Evolutionary conservation across 192 early-diverging fungal species (phyloP), one percentile per base, ranked within the genome.

Genomic region (Coemansia sp.): DNA sequence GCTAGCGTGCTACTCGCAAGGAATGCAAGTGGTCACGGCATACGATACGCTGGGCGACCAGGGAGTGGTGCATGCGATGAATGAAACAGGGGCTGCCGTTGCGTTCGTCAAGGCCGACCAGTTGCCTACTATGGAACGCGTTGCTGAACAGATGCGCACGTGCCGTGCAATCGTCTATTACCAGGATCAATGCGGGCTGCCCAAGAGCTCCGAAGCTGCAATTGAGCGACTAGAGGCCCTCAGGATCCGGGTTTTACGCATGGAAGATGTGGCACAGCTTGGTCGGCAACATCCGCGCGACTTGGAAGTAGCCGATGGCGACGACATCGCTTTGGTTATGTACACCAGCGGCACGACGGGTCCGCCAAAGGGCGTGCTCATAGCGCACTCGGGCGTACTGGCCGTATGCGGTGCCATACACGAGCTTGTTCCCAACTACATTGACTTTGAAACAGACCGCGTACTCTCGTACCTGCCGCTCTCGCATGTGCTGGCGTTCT

Each of bases 341-440:
- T 97, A 89, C 70, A 93, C 89, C 20, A 89, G 87, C 69, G 92
- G 95, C 37, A 89, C 88, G n/a, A 98, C 94, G 13, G 94, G 96
- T 23, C 87, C 87, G 76, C 95, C 96, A 48, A 95, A 95, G 75
- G 96, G 96, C 63, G 95, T 94, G 35, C 71, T 94, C 63, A 74
- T 98, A 10, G 85, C 88, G 51, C 94, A 98, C 70, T 71, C 82
- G 58, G 94, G 94, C 66, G 76, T 97, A 60, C 83, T 95, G 58
- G 87, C 96, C 59, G 63, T 81, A 4, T 72, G 85, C 65, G 68
- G 67, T 18, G 87, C 90, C 21, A 70, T 85, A 68, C 72, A 72
- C 48, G 61, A 71, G 48, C 62, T 85, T 20, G 71, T 78, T 21
- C 68, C 68, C 7, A 40, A 52, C 31, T 60, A 74, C 55, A 71